phyloP scores from a whole-genome alignment of 164 flowering plant species.

The Paratinospora sagittata region DNA sequence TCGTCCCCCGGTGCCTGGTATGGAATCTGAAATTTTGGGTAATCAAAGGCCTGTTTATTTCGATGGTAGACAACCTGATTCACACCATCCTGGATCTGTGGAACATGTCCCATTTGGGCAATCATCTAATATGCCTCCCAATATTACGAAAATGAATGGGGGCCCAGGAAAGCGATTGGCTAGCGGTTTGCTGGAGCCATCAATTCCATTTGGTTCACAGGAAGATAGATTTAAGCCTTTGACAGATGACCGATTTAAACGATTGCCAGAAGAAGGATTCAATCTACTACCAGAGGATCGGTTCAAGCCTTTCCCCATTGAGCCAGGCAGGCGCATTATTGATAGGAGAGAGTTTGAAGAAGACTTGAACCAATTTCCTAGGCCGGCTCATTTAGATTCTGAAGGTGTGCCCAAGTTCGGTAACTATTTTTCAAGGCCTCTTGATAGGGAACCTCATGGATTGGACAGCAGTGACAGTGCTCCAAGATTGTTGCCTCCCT shows the following conservation, averaged over 20 bases:
- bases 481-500: slow-evolving; percentile 41
- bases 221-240: slow-evolving; percentile 38
- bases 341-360: slow-evolving; percentile 44
- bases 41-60: slow-evolving; percentile 28
- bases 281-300: slow-evolving; percentile 23
- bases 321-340: slow-evolving; percentile 24
- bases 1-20: slow-evolving; percentile 24
- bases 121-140: slow-evolving; percentile 24
- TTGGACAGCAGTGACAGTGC: slow-evolving; percentile 26
- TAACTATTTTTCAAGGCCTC: slow-evolving; percentile 30
- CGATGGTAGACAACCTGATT: slow-evolving; percentile 34
- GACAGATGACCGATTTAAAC: slow-evolving; percentile 22
- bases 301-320: slow-evolving; percentile 29
- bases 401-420: slow-evolving; percentile 35
- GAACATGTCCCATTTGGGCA: slow-evolving; percentile 34
- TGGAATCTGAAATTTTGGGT: slow-evolving; percentile 27
- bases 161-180: slow-evolving; percentile 31
- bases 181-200: slow-evolving; percentile 18
- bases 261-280: slow-evolving; percentile 26
- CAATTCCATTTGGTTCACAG: slow-evolving; percentile 26
- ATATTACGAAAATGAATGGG: slow-evolving; percentile 31
- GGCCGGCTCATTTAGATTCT: slow-evolving; percentile 40
- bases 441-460: slow-evolving; percentile 37
- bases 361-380: slow-evolving; percentile 48
- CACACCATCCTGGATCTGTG: slow-evolving; percentile 28